Evolutionary conservation across 805 yeast species (phyloP).

Genomic region (Sugiyamaella mastotermitis): DNA sequence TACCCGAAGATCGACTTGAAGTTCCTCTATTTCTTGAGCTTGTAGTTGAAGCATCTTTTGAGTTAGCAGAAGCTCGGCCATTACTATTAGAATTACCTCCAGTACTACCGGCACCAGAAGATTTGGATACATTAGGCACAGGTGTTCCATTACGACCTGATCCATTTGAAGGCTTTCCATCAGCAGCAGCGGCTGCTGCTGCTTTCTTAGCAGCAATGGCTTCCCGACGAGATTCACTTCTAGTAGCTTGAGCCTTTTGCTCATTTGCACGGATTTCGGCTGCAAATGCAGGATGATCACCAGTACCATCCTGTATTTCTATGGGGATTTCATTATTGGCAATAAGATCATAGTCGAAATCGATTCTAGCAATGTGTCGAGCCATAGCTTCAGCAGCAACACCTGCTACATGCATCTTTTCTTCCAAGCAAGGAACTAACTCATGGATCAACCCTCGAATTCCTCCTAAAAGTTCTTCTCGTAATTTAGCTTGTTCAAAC

Average conservation of each 20-base stretch:
- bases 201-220: constrained; percentile 88
- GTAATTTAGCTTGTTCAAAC: background rate
- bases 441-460: constrained; percentile 48
- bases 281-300: constrained; percentile 87
- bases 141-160: background rate
- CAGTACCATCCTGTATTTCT: constrained; percentile 53
- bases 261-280: constrained; percentile 45
- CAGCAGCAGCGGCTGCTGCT: constrained; percentile 19
- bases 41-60: no score
- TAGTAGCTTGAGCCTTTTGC: constrained; percentile 52
- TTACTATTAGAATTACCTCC: background rate
- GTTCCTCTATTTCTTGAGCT: no score
- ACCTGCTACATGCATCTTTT: constrained; percentile 95
- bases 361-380: constrained; percentile 64
- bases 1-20: no score
- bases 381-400: constrained; percentile 75
- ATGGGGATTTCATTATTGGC: constrained; percentile 78
- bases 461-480: constrained; percentile 28
- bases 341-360: constrained; percentile 73
- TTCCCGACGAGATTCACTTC: constrained; percentile 84
- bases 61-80: no score
- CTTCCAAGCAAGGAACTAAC: constrained; percentile 87
- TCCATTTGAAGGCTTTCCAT: background rate
- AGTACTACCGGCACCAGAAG: constrained; percentile 1
- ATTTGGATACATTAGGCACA: background rate